These are phyloP conservation scores for Salix arbutifolia DNA, from an alignment of 345 rosid genomes.

Conservation along the genomic window DNA sequence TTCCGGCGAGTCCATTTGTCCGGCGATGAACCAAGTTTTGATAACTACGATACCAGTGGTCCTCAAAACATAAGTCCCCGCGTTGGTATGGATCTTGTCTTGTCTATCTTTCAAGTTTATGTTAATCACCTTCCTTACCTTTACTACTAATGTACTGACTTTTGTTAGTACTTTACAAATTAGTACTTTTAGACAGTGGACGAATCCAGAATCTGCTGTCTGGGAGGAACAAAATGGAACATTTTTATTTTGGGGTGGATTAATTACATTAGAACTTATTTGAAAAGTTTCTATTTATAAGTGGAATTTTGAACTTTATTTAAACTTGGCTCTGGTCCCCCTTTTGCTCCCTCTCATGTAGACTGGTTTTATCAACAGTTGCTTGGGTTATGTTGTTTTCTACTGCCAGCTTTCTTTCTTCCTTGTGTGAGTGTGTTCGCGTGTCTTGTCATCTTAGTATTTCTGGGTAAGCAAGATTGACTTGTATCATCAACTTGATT, in stretches of 20 bases:
- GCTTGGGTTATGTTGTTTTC: not conserved
- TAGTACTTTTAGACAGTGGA: no score
- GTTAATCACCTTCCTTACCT: not conserved
- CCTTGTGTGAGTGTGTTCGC: no score
- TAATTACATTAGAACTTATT: not conserved
- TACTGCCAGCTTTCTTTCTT: not conserved
- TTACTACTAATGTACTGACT: not conserved
- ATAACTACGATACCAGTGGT: conserved; percentile 93
- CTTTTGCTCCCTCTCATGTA: not conserved
- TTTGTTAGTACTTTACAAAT: not conserved
- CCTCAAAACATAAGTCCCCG: conserved; percentile 78
- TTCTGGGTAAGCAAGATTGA: not conserved
- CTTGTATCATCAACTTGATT: not conserved
- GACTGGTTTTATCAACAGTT: not conserved
- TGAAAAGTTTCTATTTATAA: not conserved
- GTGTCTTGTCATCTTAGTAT: not conserved
- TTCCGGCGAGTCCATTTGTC: conserved; percentile 77
- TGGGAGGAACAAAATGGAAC: not conserved
- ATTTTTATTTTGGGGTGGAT: not conserved
- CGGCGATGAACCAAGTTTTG: conserved; percentile 82
- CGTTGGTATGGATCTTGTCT: conserved; percentile 44
- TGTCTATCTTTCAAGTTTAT: not conserved
- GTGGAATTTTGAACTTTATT: not conserved
- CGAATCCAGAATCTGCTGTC: no score
- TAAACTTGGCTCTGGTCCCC: not conserved